These are phyloP conservation scores for Nakazawaea ambrosiae DNA, from an alignment of 805 yeast genomes.

Conservation along the genomic window DNA sequence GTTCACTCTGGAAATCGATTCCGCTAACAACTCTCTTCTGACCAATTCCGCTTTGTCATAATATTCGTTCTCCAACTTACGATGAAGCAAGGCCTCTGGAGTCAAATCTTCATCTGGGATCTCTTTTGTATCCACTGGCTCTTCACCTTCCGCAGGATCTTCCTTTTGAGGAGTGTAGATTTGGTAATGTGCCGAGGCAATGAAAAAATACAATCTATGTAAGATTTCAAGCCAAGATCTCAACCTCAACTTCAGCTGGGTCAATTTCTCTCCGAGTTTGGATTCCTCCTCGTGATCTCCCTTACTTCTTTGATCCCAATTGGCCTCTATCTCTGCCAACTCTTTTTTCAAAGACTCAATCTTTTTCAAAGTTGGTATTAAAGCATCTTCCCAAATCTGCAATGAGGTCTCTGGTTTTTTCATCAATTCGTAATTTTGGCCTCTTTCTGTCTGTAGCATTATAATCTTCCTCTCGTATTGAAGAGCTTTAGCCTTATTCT, in stretches of 20 bases:
- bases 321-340: slow-evolving; percentile 8
- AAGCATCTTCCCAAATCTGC: slow-evolving; percentile 33
- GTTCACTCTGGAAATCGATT: slow-evolving; percentile 30
- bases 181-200: slow-evolving; percentile 70
- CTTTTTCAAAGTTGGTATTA: slow-evolving; percentile 15
- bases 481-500: slow-evolving; percentile 42
- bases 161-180: slow-evolving; percentile 26
- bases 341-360: slow-evolving; percentile 14
- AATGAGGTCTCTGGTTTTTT: slow-evolving; percentile 47
- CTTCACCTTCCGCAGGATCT: slow-evolving; percentile 15
- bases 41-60: slow-evolving; percentile 57
- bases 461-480: slow-evolving; percentile 42
- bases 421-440: slow-evolving; percentile 58
- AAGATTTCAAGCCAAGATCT: slow-evolving; percentile 51
- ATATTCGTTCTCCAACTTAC: slow-evolving; percentile 40
- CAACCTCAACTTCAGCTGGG: slow-evolving; percentile 21
- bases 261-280: slow-evolving; percentile 1
- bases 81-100: slow-evolving; percentile 24
- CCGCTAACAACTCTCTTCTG: slow-evolving; percentile 46
- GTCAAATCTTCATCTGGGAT: slow-evolving; percentile 17
- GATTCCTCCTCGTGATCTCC: neutral
- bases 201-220: slow-evolving; percentile 72
- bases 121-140: slow-evolving; percentile 11
- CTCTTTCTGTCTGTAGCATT: slow-evolving; percentile 46
- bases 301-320: neutral